Evolutionary conservation across 2,329 filamentous ascomycete species (phyloP), one percentile per base, ranked within the genome.

Genomic region (Elsinoe fawcettii): DNA sequence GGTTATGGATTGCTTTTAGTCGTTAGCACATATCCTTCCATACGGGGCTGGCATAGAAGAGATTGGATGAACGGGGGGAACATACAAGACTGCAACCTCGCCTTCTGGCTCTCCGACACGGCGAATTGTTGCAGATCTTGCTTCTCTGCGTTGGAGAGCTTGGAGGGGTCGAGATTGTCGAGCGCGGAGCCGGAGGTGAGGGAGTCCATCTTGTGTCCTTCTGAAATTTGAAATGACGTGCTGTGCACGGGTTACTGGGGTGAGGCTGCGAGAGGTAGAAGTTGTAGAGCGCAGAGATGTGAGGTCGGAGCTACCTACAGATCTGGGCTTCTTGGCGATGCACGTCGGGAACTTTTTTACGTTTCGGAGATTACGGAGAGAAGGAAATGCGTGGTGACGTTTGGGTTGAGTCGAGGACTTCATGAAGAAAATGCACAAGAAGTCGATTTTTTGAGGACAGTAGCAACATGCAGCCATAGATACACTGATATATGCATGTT

Each of bases 121-220:
- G 96, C 79, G 73, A 96, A 92, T 69, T 90, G 84, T 67, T 90
- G 88, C 43, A 99, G 81, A 74, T 97, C 90, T 63, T 83, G 79
- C 80, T 90, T 93, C 74, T 96, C 90, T 68, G 82, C 81, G 60
- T 88, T 85, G 66, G 82, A 87, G 69, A 96, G 85, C 73, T 84
- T 84, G 66, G 83, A 81, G 63, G 92, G 75, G 68, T 91, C 87
- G 67, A 84, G 66, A 60, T 73, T 79, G 49, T 53, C 49, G 49
- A 53, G 49, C 74, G 61, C 62, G 60, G 68, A 47, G 59, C 77
- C 74, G 68, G 81, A 69, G 58, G 66, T 64, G 60, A 63, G 64
- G 61, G 65, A 59, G 58, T 67, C 62, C 66, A 71, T 67, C n/a
- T n/a, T n/a, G n/a, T n/a, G n/a, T n/a, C n/a, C n/a, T n/a, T n/a